Base-by-base conservation (phyloP, 306 rosid genomes). In the Albizia julibrissin region DNA sequence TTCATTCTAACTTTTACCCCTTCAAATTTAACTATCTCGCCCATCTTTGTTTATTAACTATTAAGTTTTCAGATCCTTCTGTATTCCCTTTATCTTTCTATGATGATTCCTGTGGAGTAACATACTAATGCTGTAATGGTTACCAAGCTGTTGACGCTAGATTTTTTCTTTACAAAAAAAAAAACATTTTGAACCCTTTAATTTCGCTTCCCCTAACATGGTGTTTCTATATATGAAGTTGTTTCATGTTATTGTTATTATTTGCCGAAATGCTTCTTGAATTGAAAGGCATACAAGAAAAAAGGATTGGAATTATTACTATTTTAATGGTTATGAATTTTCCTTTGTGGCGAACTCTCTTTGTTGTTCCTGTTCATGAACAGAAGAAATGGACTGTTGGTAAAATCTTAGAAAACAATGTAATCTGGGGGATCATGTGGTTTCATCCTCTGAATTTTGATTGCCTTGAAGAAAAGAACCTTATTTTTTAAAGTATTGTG, bases 401-500 rank as follows among this genome's bases (percentile, higher is more conserved):
- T 52, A 67, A 50, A 50, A 34, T 42, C 26, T 44, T 72, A 47
- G 69, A 54, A 16, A 29, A 65, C 47, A 73, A 22, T 21, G 49
- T 10, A 68, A 66, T 74, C 19, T 52, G 80, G 29, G 46, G 14
- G 27, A 34, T 68, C 72, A 37, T 19, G 21, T 34, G 37, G 59
- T 42, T 34, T 46, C 13, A 33, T 67, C 21, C 56, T 44, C 76
- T 70, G 69, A 33, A 33, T 84, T 62, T 77, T 62, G 78, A 75
- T 15, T 37, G 24, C 69, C 68, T 54, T 70, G 49, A 69, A 69
- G 52, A 62, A 34, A 76, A 42, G 37, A 70, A 71, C 72, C 43
- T 64, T 69, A 31, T 3, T 24, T 44, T 37, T 81, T 21, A 1
- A 40, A 42, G 10, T 3, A 27, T 26, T 10, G 74, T 49, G 15